Evolutionary conservation across 2,329 filamentous ascomycete species (phyloP).

Genomic region (Aspergillus intermedius): DNA sequence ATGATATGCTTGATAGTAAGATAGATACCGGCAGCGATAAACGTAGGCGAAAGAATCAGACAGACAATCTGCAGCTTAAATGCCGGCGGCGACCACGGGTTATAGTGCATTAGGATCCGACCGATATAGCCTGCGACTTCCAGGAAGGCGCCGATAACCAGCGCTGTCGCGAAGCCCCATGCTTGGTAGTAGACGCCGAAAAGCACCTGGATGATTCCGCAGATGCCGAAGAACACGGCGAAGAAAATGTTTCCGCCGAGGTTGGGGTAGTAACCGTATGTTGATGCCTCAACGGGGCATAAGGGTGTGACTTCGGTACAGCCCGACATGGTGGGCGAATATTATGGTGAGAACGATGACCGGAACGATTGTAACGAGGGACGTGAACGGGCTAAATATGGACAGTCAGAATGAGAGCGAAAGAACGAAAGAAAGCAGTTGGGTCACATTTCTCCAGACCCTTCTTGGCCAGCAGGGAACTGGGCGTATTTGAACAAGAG

Average conservation of each 20-base stretch:
- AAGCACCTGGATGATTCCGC: slow-evolving; percentile 43
- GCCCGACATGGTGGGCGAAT: slow-evolving; percentile 8
- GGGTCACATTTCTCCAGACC: no score
- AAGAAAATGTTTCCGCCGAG: slow-evolving; percentile 49
- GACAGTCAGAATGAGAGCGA: not conserved
- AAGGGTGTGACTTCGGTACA: slow-evolving; percentile 30
- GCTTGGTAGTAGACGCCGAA: slow-evolving; percentile 48
- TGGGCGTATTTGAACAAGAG: no score
- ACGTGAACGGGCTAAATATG: not conserved
- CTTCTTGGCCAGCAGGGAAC: no score
- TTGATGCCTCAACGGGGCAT: slow-evolving; percentile 43
- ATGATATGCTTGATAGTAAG: slow-evolving; percentile 53
- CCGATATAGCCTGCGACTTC: slow-evolving; percentile 53
- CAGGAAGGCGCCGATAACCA: slow-evolving; percentile 43
- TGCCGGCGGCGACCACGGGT: slow-evolving; percentile 44
- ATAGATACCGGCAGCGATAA: slow-evolving; percentile 51
- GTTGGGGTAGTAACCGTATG: slow-evolving; percentile 50
- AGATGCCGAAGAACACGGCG: slow-evolving; percentile 45
- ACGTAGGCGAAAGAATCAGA: slow-evolving; percentile 52
- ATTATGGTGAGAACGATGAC: not conserved
- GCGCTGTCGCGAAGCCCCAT: slow-evolving; percentile 50
- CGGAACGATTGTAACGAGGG: not conserved
- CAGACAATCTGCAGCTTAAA: slow-evolving; percentile 52
- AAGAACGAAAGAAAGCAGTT: no score
- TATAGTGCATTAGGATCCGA: slow-evolving; percentile 47